Conservation (phyloP, 495 filamentous ascomycete genomes). For the Aspergillus bridgeri region DNA sequence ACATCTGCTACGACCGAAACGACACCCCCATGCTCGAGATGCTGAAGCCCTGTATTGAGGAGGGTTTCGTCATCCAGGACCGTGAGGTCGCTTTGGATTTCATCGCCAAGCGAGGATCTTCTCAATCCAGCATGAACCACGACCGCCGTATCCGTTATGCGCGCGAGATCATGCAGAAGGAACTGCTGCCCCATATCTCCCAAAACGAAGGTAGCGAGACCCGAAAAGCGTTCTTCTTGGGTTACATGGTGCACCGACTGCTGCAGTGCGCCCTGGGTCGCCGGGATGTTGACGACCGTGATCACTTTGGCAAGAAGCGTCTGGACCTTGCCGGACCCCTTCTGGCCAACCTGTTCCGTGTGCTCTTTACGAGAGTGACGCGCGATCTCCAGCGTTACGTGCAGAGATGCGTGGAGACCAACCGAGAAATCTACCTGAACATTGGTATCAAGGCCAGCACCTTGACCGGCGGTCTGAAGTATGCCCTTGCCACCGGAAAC, state of each 20-base stretch:
- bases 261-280: conserved; percentile 88
- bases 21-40: conserved; percentile 98
- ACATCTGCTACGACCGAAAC: conserved; percentile 92
- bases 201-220: conserved; percentile 96
- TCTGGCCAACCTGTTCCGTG: conserved; percentile 87
- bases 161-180: conserved; percentile 91
- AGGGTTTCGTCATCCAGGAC: conserved; percentile 93
- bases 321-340: conserved; percentile 93
- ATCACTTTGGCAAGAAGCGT: conserved; percentile 99
- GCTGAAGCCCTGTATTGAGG: conserved; percentile 93
- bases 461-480: conserved; percentile 89
- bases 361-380: conserved; percentile 79
- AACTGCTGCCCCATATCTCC: conserved; percentile 93
- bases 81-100: conserved; percentile 93
- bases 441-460: conserved; percentile 88
- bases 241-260: conserved; percentile 96
- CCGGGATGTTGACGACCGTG: conserved; percentile 89
- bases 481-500: conserved; percentile 97
- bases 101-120: conserved; percentile 86
- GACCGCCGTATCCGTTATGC: conserved; percentile 89
- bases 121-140: conserved; percentile 64
- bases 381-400: conserved; percentile 86
- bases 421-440: conserved; percentile 81
- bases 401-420: conserved; percentile 84
- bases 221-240: conserved; percentile 94